Evolutionary conservation across 768 basidiomycete species (phyloP), one percentile per base, ranked within the genome.

Genomic region (Calocybe gangraenosa): DNA sequence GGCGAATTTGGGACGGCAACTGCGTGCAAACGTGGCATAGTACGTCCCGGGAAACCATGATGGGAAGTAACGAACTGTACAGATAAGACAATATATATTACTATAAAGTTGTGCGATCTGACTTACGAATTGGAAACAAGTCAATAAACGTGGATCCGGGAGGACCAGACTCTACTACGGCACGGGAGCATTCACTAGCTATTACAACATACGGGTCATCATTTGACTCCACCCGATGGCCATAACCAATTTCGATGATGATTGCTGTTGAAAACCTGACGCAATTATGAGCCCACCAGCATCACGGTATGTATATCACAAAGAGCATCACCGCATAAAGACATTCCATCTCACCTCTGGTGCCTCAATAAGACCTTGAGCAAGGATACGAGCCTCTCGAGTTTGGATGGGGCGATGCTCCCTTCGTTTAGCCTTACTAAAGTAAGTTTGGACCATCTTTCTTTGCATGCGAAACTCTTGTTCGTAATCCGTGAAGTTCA

Each of bases 331-430:
- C 37, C 49, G 44, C 36, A 50, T n/a, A 22, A 50, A 40, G 7
- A 34, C 14, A 10, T 42, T 40, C 9, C 60, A 45, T 18, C 46
- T 39, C 2, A 56, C 51, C 3, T 61, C 61, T 36, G 41, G 40
- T 28, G 51, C 42, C 31, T 49, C 46, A 23, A 64, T 44, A 15
- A 71, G 41, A 31, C 61, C 61, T 15, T 52, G 34, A 25, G 65
- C 50, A 31, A 73, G 62, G 13, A 57, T 47, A 17, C 51, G 54
- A 1, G 64, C 67, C 50, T 68, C 64, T 22, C 46, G 40, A 35
- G 62, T 58, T 33, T 63, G 58, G 21, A 62, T 51, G 22, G 50
- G 49, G 19, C 55, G 46, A 51, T 64, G 62, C 2, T 49, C 39
- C 31, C 48, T 41, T 34, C 61, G 53, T 19, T 58, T 52, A 34